phyloP scores from a whole-genome alignment of 257 asterid species.

The Salvia splendens region DNA sequence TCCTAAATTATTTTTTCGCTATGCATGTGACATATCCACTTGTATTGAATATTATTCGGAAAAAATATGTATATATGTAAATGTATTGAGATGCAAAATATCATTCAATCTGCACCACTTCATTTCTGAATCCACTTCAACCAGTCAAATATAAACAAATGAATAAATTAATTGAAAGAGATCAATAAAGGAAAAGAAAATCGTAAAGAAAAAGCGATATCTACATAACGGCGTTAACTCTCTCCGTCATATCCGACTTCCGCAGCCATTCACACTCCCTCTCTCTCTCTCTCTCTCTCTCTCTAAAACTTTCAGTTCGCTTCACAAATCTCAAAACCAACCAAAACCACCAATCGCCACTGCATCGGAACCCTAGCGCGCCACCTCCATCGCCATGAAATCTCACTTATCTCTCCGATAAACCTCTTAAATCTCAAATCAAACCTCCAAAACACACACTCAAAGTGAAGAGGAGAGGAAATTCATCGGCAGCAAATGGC shows the following conservation, averaged over 20 bases:
- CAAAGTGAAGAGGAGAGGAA: background rate
- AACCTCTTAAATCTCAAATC: background rate
- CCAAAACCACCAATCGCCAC: constrained; percentile 27
- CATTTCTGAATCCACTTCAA: too few species aligned
- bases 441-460: background rate
- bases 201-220: background rate
- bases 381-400: constrained; percentile 26
- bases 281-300: background rate
- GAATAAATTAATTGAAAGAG: background rate
- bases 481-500: constrained; percentile 28
- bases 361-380: constrained; percentile 28
- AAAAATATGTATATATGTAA: background rate
- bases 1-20: too few species aligned
- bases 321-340: constrained; percentile 21
- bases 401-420: constrained; percentile 16
- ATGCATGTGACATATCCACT: too few species aligned
- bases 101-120: too few species aligned
- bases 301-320: background rate
- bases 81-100: background rate
- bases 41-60: background rate
- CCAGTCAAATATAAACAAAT: too few species aligned
- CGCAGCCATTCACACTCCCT: background rate
- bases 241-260: constrained; percentile 29
- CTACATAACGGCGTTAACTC: constrained; percentile 31
- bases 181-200: background rate